A percentile compares a stretch with the other conserved stretches of the same genome.
Conservation (phyloP, 2,329 filamentous ascomycete genomes). For the Trichoderma sp. region DNA sequence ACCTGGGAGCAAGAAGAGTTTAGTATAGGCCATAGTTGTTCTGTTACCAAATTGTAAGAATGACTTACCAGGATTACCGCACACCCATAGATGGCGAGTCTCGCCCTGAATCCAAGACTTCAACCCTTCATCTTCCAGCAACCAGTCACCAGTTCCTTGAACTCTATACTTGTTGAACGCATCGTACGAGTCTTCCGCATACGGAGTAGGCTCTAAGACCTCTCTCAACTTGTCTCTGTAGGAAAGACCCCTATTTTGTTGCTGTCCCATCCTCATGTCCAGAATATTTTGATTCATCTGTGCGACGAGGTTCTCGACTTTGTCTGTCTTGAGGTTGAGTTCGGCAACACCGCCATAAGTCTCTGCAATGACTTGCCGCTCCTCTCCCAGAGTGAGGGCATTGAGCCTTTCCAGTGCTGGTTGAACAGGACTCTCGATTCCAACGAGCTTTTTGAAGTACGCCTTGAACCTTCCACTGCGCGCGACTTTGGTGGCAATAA, state of each 20-base stretch:
- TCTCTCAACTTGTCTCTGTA: conserved; percentile 43
- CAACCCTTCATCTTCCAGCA: conserved; percentile 42
- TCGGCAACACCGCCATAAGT: conserved; percentile 42
- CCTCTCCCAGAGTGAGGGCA: conserved; percentile 44
- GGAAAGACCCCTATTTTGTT: conserved; percentile 35
- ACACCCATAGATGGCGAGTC: conserved; percentile 46
- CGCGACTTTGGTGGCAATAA: conserved; percentile 45
- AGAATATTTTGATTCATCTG: conserved; percentile 40
- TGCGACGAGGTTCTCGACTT: conserved; percentile 37
- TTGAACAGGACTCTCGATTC: conserved; percentile 42
- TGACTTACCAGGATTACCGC: conserved; percentile 43
- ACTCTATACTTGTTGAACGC: conserved; percentile 44
- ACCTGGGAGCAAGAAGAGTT: conserved; percentile 26
- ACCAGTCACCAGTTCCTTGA: conserved; percentile 48
- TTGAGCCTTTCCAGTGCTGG: conserved; percentile 43
- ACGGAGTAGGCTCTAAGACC: conserved; percentile 45
- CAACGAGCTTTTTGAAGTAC: conserved; percentile 44
- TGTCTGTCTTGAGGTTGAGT: conserved; percentile 40
- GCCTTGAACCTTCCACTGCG: conserved; percentile 44
- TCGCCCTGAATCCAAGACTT: conserved; percentile 42
- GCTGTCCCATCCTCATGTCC: conserved; percentile 38
- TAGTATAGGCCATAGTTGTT: neutral
- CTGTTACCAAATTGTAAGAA: too few relatives aligned
- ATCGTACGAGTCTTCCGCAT: conserved; percentile 44
- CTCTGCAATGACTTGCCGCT: conserved; percentile 46